These are phyloP conservation scores for Mimosa bimucronata DNA, from an alignment of 306 rosid species.

Conservation along the genomic window DNA sequence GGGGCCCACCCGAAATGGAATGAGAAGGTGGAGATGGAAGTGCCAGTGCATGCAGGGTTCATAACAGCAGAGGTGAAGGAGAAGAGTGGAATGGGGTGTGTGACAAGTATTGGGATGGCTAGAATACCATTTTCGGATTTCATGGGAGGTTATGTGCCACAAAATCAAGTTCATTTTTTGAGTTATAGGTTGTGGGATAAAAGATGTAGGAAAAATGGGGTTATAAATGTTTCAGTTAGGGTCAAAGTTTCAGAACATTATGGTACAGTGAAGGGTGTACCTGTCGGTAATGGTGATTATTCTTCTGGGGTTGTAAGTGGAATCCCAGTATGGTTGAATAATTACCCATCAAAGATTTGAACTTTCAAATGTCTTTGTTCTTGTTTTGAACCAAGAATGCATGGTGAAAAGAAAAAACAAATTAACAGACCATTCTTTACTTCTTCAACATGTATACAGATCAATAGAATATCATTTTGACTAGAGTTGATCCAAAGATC, in stretches of 20 bases:
- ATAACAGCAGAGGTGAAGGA: constrained; percentile 49
- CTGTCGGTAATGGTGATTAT: not conserved
- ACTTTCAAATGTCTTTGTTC: not conserved
- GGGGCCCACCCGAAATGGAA: constrained; percentile 51
- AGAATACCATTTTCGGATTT: constrained; percentile 58
- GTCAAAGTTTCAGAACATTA: constrained; percentile 26
- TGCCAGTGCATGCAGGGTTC: constrained; percentile 44
- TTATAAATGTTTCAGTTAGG: constrained; percentile 59
- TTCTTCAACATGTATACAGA: not conserved
- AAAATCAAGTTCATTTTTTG: constrained; percentile 50
- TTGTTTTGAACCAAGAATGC: not conserved
- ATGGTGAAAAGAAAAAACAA: not conserved
- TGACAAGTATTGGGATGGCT: constrained; percentile 43
- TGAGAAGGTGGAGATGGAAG: constrained; percentile 46
- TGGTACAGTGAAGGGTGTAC: constrained; percentile 9
- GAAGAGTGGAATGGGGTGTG: constrained; percentile 33
- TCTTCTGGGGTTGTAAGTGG: constrained; percentile 45
- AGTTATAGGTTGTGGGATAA: constrained; percentile 67
- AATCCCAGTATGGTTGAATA: constrained; percentile 47
- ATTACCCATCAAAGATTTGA: constrained; percentile 4
- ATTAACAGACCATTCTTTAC: not conserved
- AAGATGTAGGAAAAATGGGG: constrained; percentile 52
- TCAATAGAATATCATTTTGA: not conserved
- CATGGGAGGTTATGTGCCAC: constrained; percentile 40
- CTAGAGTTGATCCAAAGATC: not conserved